Conservation (phyloP, 129 eudicot species). For the Ambrosia trifida region DNA sequence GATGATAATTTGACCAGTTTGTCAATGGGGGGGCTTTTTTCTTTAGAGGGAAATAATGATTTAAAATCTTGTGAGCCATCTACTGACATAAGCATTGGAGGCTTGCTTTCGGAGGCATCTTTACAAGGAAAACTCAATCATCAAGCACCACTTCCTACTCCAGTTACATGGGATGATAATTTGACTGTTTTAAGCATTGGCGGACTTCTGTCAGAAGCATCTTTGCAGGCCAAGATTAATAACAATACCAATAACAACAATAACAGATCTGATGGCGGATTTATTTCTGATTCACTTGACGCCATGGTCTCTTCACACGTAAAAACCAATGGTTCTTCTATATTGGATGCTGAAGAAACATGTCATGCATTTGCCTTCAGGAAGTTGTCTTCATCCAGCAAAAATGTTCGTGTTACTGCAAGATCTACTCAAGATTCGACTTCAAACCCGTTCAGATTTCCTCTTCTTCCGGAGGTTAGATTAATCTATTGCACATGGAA, state of each 20-base stretch:
- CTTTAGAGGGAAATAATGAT: constrained; percentile 25
- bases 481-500: neutral
- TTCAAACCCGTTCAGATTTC: constrained; percentile 44
- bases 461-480: constrained; percentile 47
- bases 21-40: constrained; percentile 64
- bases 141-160: constrained; percentile 34
- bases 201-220: constrained; percentile 78
- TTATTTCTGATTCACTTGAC: constrained; percentile 49
- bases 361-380: constrained; percentile 75
- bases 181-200: constrained; percentile 69
- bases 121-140: constrained; percentile 46
- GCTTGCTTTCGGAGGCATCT: constrained; percentile 64
- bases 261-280: constrained; percentile 29
- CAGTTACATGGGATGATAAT: constrained; percentile 51
- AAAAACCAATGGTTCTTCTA: constrained; percentile 47
- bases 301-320: constrained; percentile 38
- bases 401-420: constrained; percentile 43
- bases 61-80: constrained; percentile 10
- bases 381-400: constrained; percentile 41
- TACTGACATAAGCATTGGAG: constrained; percentile 60
- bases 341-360: constrained; percentile 93
- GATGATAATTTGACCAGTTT: constrained; percentile 54
- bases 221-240: constrained; percentile 59
- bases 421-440: constrained; percentile 34
- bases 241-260: constrained; percentile 36